phyloP scores from a whole-genome alignment of 768 basidiomycete species.

The Trametes meyenii region DNA sequence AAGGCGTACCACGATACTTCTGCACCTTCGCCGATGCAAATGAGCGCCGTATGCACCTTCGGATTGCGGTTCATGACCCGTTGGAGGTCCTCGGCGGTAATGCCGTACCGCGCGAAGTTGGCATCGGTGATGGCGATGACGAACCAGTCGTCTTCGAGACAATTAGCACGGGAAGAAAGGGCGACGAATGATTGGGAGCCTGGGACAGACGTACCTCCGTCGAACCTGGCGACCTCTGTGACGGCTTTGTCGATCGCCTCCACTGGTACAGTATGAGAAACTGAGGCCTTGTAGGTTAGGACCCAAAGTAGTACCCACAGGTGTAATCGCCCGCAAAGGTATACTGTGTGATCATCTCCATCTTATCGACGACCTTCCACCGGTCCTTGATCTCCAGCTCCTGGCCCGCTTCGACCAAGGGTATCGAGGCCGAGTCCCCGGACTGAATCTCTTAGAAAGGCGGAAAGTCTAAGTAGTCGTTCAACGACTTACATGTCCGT shows the following conservation, averaged over 20 bases:
- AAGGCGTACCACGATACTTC: conserved; percentile 57
- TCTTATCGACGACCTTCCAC: conserved; percentile 72
- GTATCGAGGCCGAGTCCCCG: conserved; percentile 62
- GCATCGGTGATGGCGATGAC: conserved; percentile 75
- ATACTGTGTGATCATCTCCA: conserved; percentile 69
- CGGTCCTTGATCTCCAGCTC: conserved; percentile 58
- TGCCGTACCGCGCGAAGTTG: conserved; percentile 65
- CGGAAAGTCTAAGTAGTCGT: neutral
- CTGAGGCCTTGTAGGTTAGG: neutral
- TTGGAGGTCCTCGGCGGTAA: conserved; percentile 60
- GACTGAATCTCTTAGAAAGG: conserved; percentile 42
- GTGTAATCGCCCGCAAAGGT: conserved; percentile 71
- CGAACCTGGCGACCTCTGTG: conserved; percentile 59
- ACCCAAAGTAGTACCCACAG: conserved; percentile 37
- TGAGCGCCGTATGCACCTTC: conserved; percentile 67
- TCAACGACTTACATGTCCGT: conserved; percentile 55
- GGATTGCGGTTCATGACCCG: conserved; percentile 59
- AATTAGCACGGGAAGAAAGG: neutral
- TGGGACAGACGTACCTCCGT: conserved; percentile 49
- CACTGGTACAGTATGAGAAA: conserved; percentile 40
- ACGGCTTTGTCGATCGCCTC: conserved; percentile 68
- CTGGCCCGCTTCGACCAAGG: conserved; percentile 51
- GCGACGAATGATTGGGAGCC: neutral
- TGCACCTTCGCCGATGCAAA: conserved; percentile 72
- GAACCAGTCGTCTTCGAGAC: conserved; percentile 63